Evolutionary conservation across 805 yeast species (phyloP).

Genomic region (Vanderwaltozyma verrucispora): DNA sequence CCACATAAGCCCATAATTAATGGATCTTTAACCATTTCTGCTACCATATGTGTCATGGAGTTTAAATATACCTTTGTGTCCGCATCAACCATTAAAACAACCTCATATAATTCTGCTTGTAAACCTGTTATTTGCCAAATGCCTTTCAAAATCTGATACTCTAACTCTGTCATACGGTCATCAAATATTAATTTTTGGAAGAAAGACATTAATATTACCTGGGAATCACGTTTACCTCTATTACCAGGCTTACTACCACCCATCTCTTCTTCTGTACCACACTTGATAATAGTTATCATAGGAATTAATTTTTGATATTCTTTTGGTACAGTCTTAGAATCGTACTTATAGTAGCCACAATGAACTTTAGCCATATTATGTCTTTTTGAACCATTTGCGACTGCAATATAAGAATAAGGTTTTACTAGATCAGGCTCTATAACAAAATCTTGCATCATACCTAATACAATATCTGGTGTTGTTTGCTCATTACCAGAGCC

Average conservation of each 20-base stretch:
- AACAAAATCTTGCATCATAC: constrained; percentile 75
- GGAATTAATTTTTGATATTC: constrained; percentile 85
- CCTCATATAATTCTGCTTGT: constrained; percentile 72
- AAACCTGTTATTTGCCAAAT: constrained; percentile 81
- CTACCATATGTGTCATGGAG: constrained; percentile 79
- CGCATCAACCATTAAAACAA: constrained; percentile 87
- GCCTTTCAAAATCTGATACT: constrained; percentile 60
- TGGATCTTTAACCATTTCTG: constrained; percentile 82
- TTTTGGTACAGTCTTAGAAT: constrained; percentile 58
- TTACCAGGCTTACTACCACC: constrained; percentile 73
- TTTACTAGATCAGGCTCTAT: constrained; percentile 61
- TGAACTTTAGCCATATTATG: constrained; percentile 97
- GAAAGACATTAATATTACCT: constrained; percentile 81
- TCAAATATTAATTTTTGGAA: constrained; percentile 79
- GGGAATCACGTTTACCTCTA: constrained; percentile 94
- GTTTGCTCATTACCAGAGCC: constrained; percentile 84
- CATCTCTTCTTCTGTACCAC: constrained; percentile 77
- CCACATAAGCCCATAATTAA: constrained; percentile 89
- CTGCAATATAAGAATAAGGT: constrained; percentile 86
- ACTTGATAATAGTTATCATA: constrained; percentile 65
- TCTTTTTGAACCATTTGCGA: constrained; percentile 86
- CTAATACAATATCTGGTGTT: constrained; percentile 83
- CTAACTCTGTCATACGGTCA: constrained; percentile 89
- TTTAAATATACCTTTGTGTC: constrained; percentile 85
- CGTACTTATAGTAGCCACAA: constrained; percentile 85